Percentiles rank a stretch among this genome's conserved stretches.
Evolutionary conservation across 2,329 filamentous ascomycete species (phyloP).

Genomic region (Fusarium sp.): DNA sequence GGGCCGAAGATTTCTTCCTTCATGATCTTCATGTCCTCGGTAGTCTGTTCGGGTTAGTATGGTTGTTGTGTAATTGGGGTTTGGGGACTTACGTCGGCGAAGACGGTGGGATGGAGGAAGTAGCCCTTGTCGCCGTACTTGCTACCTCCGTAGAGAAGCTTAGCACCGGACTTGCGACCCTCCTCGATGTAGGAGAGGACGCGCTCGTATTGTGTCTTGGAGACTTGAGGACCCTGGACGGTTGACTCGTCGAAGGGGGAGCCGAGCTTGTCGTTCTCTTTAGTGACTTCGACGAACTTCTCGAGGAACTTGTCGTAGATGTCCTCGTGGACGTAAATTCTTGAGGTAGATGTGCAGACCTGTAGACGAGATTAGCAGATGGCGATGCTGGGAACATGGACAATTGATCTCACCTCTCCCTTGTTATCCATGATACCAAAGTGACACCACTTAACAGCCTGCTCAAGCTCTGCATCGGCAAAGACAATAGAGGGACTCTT

Average conservation of each 20-base stretch:
- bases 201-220: constrained; percentile 71
- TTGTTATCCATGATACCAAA: constrained; percentile 62
- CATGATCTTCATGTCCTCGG: constrained; percentile 44
- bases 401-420: constrained; percentile 58
- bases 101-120: constrained; percentile 45
- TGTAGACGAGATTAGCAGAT: constrained; percentile 46
- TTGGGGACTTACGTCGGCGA: constrained; percentile 40
- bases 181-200: constrained; percentile 73
- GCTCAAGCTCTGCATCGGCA: constrained; percentile 68
- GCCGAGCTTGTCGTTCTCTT: constrained; percentile 66
- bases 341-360: constrained; percentile 66
- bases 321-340: constrained; percentile 36
- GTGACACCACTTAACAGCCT: constrained; percentile 65
- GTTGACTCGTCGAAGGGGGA: constrained; percentile 71
- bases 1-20: constrained; percentile 49
- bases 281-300: constrained; percentile 60
- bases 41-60: constrained; percentile 32
- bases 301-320: constrained; percentile 49
- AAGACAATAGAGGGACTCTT: constrained; percentile 69
- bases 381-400: rapidly evolving
- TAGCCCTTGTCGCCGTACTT: constrained; percentile 43
- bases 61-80: constrained; percentile 26
- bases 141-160: constrained; percentile 56
- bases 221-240: constrained; percentile 74
- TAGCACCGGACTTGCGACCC: constrained; percentile 72